A percentile compares a stretch with the other conserved stretches of the same genome.
Evolutionary conservation across 192 early-diverging fungal genomes (phyloP).

Genomic region (Cetraspora pellucida): DNA sequence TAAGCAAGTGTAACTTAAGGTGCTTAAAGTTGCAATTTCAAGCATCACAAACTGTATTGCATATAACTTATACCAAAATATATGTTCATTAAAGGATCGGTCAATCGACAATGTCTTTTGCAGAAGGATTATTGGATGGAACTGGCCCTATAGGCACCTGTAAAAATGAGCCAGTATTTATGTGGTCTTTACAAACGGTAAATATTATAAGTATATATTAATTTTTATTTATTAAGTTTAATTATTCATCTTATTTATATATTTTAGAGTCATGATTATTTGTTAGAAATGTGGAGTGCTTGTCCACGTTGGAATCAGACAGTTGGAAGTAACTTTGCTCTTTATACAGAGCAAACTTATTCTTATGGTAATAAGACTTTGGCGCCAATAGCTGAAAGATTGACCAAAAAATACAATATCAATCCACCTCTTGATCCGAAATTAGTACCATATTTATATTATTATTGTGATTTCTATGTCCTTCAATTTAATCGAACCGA

Average conservation of each 20-base stretch:
- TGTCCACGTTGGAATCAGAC: neutral
- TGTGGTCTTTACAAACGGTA: neutral
- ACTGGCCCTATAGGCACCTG: neutral
- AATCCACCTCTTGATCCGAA: neutral
- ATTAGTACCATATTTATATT: neutral
- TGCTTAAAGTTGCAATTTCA: neutral
- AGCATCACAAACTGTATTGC: neutral
- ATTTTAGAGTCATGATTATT: neutral
- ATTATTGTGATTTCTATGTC: neutral
- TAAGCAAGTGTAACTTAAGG: no score
- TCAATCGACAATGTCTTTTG: neutral
- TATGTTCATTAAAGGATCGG: neutral
- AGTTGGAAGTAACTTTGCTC: neutral
- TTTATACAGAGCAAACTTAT: neutral
- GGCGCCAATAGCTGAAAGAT: neutral
- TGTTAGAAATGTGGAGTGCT: neutral
- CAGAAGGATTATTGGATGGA: slow-evolving; percentile 7
- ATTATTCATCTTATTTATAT: no score
- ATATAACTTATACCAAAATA: neutral
- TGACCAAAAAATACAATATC: slow-evolving; percentile 3
- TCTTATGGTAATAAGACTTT: slow-evolving; percentile 5
- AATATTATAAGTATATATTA: neutral
- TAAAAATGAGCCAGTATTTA: slow-evolving; percentile 12
- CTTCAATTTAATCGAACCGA: neutral
- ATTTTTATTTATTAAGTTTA: neutral